Percentiles rank a stretch among this genome's conserved stretches.
Evolutionary conservation across 176 grass and related monocot species (phyloP).

Genomic region (Ensete glaucum): DNA sequence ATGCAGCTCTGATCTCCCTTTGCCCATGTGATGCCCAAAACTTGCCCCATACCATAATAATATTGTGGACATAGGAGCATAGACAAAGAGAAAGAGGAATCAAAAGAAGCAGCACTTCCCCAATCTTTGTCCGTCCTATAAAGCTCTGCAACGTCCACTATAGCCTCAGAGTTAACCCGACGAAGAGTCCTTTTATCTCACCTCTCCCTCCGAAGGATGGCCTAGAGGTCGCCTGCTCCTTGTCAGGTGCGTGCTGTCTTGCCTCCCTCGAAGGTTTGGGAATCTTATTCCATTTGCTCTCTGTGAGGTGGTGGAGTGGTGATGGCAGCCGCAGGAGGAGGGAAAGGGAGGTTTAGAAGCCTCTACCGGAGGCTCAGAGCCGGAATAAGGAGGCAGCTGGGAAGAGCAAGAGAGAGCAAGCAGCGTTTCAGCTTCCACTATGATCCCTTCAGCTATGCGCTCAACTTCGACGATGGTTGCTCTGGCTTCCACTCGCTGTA

Average conservation of each 20-base stretch:
- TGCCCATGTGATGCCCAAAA: too few species aligned
- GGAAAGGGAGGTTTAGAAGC: constrained; percentile 36
- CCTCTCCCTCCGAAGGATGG: not conserved
- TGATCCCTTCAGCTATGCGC: constrained; percentile 87
- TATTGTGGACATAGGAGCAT: too few species aligned
- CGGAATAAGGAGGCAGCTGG: constrained; percentile 43
- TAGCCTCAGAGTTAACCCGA: not conserved
- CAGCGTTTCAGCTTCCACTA: constrained; percentile 72
- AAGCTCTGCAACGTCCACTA: not conserved
- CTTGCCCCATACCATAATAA: too few species aligned
- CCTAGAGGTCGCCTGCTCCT: not conserved
- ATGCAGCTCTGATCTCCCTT: too few species aligned
- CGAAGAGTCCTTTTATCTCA: not conserved
- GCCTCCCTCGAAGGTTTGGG: not conserved
- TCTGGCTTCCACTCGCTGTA: constrained; percentile 24
- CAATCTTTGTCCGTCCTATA: not conserved
- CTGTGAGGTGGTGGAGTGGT: not conserved
- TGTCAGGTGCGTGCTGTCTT: not conserved
- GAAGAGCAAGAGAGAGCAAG: constrained; percentile 29
- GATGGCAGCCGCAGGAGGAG: constrained; percentile 36
- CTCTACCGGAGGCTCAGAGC: constrained; percentile 72
- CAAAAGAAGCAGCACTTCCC: not conserved
- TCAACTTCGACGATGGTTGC: constrained; percentile 82
- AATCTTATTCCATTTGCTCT: constrained; percentile 8
- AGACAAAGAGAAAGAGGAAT: not conserved